Evolutionary conservation across 768 basidiomycete species (phyloP), one percentile per base, ranked within the genome.

Genomic region (Tricholoma furcatifolium): DNA sequence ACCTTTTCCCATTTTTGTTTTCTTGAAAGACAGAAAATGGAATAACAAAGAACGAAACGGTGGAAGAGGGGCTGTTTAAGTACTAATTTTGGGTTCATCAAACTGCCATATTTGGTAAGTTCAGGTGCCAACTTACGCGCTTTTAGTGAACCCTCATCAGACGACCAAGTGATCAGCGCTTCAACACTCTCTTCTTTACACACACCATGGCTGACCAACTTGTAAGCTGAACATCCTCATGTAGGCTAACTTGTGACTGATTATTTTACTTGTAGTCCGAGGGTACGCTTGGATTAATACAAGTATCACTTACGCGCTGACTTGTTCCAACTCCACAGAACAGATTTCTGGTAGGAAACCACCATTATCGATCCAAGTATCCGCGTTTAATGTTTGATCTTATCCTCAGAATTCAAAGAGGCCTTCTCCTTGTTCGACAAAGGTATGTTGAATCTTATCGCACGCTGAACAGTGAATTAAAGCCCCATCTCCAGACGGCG

Each of bases 381-480:
- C 12, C 12, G 32, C 41, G 43, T 15, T n/a, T 36, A 4, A 51
- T 23, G 2, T 9, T 11, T 6, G 2, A 18, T 32, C 23, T 21
- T n/a, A n/a, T n/a, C n/a, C 24, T 34, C 60, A 91, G 93, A 96
- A 73, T 98, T 95, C 84, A 98, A 96, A 81, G 96, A 98, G 78
- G 95, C 95, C 45, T 98, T 98, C 77, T 93, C 94, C 54, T 82
- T 98, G 18, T 98, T 98, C 71, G 93, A 97, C 78, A 95, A 93
- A 71, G 91, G 93, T 93, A 54, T 53, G 79, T 71, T 23, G 21
- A 21, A 40, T 52, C 45, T 42, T 50, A 43, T 58, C 53, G 53
- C 53, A 43, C 14, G 2, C 24, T 15, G 21, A 14, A 47, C 32
- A 45, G 20, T 18, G 50, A 49, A 38, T 50, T 45, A 53, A 47